Evolutionary conservation across 257 asterid genomes (phyloP).

Genomic region (Osmanthus fragrans): DNA sequence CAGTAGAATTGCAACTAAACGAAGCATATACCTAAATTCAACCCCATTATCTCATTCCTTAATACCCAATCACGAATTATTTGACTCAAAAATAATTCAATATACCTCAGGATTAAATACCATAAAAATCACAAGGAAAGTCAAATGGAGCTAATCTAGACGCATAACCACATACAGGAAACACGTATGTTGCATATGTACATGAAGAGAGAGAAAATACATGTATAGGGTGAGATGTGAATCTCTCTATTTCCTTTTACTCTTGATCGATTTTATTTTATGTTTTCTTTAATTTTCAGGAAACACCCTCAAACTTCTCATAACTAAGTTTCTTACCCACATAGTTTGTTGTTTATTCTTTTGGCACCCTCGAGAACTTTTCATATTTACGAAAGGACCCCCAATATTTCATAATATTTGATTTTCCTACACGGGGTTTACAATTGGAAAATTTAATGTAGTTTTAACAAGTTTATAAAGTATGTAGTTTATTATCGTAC

Average conservation of each 20-base stretch:
- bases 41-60: not conserved
- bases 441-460: no score
- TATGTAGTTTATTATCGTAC: no score
- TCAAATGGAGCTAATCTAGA: not conserved
- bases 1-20: not conserved
- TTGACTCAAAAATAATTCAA: not conserved
- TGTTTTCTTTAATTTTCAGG: no score
- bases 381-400: no score
- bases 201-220: slow-evolving; percentile 14
- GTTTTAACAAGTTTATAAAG: no score
- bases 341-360: not conserved
- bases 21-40: not conserved
- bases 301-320: no score
- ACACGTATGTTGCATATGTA: not conserved
- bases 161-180: no score
- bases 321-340: not conserved
- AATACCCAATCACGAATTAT: not conserved
- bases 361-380: no score
- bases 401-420: no score
- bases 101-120: not conserved
- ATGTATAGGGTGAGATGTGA: slow-evolving; percentile 30
- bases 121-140: not conserved
- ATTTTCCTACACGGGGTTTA: no score
- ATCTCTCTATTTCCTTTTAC: slow-evolving; percentile 30
- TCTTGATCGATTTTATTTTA: no score